These are phyloP conservation scores for Tribonema minus DNA, from an alignment of 108 stramenopile species.

Conservation along the genomic window DNA sequence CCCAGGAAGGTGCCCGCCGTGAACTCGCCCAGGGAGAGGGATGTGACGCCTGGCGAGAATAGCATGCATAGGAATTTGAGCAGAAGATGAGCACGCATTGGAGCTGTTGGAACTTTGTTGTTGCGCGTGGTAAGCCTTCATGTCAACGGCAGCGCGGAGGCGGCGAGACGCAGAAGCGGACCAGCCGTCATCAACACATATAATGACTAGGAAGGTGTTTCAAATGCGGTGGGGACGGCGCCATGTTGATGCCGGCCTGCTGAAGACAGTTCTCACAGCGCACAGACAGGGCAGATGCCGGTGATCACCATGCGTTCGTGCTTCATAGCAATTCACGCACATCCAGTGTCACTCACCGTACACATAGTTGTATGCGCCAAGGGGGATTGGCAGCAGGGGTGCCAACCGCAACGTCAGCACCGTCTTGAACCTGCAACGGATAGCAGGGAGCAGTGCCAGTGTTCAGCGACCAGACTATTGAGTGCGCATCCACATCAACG, in stretches of 20 bases:
- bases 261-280: not conserved
- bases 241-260: not conserved
- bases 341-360: slow-evolving; percentile 52
- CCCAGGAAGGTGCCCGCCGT: slow-evolving; percentile 81
- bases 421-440: slow-evolving; percentile 73
- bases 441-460: no score
- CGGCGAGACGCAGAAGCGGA: not conserved
- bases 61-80: not conserved
- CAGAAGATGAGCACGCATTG: not conserved
- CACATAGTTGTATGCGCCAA: slow-evolving; percentile 90
- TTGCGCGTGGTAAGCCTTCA: not conserved
- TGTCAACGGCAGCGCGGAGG: not conserved
- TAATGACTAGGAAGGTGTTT: not conserved
- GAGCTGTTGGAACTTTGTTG: not conserved
- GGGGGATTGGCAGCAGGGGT: slow-evolving; percentile 82
- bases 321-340: not conserved
- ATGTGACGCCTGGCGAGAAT: slow-evolving; percentile 57
- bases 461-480: no score
- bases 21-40: slow-evolving; percentile 70
- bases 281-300: not conserved
- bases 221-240: not conserved
- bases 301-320: not conserved
- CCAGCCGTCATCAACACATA: not conserved
- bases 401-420: slow-evolving; percentile 83
- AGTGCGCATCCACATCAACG: no score